These are phyloP conservation scores for Geopyxis carbonaria DNA, from an alignment of 495 filamentous ascomycete species.

Conservation along the genomic window DNA sequence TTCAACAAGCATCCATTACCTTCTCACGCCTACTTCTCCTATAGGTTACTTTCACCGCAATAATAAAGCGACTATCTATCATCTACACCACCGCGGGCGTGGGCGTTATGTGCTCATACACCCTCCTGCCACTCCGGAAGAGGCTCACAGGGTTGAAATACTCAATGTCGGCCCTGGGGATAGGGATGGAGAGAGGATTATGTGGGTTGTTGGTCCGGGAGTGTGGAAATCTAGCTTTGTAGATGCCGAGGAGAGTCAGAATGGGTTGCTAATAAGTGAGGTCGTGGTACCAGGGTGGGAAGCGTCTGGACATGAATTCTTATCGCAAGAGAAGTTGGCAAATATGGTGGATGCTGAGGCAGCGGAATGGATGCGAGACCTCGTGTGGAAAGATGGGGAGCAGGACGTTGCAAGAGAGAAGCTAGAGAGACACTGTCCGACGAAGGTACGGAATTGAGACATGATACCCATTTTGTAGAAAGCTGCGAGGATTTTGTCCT, in stretches of 20 bases:
- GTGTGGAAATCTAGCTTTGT: slow-evolving; percentile 46
- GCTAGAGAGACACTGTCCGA: no score
- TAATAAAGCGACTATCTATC: slow-evolving; percentile 41
- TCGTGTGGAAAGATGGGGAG: no score
- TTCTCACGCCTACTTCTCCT: slow-evolving; percentile 39
- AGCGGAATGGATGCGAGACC: slow-evolving; percentile 2
- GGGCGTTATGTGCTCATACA: slow-evolving; percentile 47
- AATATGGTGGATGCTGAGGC: slow-evolving; percentile 31
- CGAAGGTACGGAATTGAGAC: no score
- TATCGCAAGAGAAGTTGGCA: slow-evolving; percentile 29
- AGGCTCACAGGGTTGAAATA: slow-evolving; percentile 37
- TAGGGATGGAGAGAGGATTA: slow-evolving; percentile 38
- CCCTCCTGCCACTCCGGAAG: no score
- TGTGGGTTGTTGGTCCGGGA: slow-evolving; percentile 53
- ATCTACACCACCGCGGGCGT: slow-evolving; percentile 42
- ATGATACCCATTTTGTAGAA: no score
- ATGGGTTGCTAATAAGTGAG: slow-evolving; percentile 49
- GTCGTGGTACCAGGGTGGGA: slow-evolving; percentile 52
- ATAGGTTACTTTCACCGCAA: slow-evolving; percentile 40
- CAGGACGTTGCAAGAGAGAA: no score
- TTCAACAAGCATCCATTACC: slow-evolving; percentile 42
- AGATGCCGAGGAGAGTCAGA: slow-evolving; percentile 25
- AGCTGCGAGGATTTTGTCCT: no score
- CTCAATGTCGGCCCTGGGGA: slow-evolving; percentile 45
- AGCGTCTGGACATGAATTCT: slow-evolving; percentile 46